A percentile compares a stretch with the other conserved stretches of the same genome.
These are phyloP conservation scores for Claviceps africana DNA, from an alignment of 2,329 filamentous ascomycete species.

Conservation along the genomic window DNA sequence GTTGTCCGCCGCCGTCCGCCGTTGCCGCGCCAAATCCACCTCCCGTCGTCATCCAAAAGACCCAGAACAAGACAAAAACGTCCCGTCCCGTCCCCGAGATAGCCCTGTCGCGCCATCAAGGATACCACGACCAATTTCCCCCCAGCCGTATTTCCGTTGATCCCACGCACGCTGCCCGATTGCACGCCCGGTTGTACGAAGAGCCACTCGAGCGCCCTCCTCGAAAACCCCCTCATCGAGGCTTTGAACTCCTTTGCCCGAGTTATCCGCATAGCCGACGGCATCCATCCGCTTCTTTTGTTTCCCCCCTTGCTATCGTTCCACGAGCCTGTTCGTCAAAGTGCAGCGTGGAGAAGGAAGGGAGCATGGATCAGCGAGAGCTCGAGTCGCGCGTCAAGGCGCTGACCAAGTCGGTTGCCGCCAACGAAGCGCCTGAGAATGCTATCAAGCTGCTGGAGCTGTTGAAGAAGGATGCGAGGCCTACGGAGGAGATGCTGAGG, in stretches of 20 bases:
- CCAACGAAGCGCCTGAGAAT: slow-evolving; percentile 59
- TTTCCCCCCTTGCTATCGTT: neutral
- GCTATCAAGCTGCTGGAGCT: slow-evolving; percentile 63
- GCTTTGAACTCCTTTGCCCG: neutral
- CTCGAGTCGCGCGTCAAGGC: slow-evolving; percentile 64
- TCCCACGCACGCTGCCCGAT: neutral
- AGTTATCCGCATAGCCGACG: neutral
- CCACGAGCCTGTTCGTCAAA: neutral
- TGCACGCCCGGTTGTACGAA: too few relatives aligned
- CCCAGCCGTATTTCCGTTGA: neutral
- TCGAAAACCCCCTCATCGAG: neutral
- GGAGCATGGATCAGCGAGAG: slow-evolving; percentile 63
- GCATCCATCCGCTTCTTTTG: neutral
- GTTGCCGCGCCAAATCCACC: neutral
- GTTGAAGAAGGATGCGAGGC: slow-evolving; percentile 65
- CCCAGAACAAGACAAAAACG: neutral
- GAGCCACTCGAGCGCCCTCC: neutral
- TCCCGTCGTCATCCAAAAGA: neutral
- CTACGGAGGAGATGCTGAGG: slow-evolving; percentile 80
- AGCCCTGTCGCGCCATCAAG: neutral
- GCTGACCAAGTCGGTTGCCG: slow-evolving; percentile 62
- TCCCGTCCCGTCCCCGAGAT: neutral
- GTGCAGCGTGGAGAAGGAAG: neutral
- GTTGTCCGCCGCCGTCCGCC: neutral
- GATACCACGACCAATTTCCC: neutral